Percentiles rank a stretch among this genome's conserved stretches.
phyloP scores from a whole-genome alignment of 306 rosid species.

The Aeschynomene evenia region DNA sequence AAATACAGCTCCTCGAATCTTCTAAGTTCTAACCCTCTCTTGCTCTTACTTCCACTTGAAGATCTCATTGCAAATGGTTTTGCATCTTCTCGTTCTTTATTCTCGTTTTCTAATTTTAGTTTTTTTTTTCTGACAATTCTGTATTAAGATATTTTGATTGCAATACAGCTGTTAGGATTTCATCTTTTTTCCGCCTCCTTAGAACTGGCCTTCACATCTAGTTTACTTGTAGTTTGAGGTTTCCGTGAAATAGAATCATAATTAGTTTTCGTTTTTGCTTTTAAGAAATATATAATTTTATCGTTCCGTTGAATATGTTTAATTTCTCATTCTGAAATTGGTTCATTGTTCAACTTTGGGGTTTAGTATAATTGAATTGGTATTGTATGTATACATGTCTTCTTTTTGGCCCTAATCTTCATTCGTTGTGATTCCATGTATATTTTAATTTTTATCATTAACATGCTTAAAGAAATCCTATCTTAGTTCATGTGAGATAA shows the following conservation, averaged over 20 bases:
- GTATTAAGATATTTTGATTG: neutral
- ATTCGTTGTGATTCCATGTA: neutral
- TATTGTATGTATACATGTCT: neutral
- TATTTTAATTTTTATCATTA: neutral
- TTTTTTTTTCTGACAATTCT: neutral
- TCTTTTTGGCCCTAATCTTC: neutral
- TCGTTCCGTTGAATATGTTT: neutral
- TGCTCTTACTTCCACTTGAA: neutral
- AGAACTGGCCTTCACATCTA: neutral
- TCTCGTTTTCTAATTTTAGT: neutral
- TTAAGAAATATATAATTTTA: neutral
- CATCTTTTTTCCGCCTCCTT: neutral
- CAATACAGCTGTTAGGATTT: neutral
- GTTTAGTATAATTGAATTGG: neutral
- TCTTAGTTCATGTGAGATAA: too few relatives aligned
- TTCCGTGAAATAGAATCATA: neutral
- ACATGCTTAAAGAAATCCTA: neutral
- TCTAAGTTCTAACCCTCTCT: neutral
- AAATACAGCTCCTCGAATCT: neutral
- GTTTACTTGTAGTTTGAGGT: neutral
- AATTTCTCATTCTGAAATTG: neutral
- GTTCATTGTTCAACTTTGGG: neutral
- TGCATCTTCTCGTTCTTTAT: neutral
- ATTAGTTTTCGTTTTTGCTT: neutral
- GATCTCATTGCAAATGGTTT: neutral